Evolutionary conservation across 306 rosid genomes (phyloP).

Genomic region (Fagus sylvatica): DNA sequence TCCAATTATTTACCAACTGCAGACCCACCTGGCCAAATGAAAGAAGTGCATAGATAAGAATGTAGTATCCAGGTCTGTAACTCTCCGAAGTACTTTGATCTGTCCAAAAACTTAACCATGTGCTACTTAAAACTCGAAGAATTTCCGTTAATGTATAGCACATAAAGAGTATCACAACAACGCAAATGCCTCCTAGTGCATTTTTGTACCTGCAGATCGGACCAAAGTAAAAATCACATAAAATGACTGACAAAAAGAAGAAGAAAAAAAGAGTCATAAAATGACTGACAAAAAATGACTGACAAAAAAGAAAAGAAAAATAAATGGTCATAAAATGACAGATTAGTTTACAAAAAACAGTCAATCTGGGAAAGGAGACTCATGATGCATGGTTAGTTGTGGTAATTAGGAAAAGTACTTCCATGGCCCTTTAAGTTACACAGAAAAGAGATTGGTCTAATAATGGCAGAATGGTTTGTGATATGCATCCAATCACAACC

Average conservation of each 20-base stretch:
- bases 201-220: slow-evolving; percentile 59
- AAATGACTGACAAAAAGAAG: background rate
- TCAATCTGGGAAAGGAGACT: background rate
- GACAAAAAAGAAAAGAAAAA: too few species aligned
- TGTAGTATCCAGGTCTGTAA: slow-evolving; percentile 64
- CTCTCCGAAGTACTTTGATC: slow-evolving; percentile 44
- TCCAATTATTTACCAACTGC: slow-evolving; percentile 5
- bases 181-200: slow-evolving; percentile 86
- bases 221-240: background rate
- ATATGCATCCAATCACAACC: background rate
- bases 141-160: slow-evolving; percentile 64
- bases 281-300: too few species aligned
- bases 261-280: too few species aligned
- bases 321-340: background rate
- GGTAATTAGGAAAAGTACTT: background rate
- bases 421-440: background rate
- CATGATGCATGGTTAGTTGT: background rate
- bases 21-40: slow-evolving; percentile 77
- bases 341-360: background rate
- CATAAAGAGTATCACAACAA: slow-evolving; percentile 57
- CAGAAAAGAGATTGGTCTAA: background rate
- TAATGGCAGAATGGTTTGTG: background rate
- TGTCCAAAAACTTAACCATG: slow-evolving; percentile 89
- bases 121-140: slow-evolving; percentile 80
- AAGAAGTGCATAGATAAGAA: slow-evolving; percentile 59